These are phyloP conservation scores for Cyclocybe cylindracea DNA, from an alignment of 768 basidiomycete species.

Conservation along the genomic window DNA sequence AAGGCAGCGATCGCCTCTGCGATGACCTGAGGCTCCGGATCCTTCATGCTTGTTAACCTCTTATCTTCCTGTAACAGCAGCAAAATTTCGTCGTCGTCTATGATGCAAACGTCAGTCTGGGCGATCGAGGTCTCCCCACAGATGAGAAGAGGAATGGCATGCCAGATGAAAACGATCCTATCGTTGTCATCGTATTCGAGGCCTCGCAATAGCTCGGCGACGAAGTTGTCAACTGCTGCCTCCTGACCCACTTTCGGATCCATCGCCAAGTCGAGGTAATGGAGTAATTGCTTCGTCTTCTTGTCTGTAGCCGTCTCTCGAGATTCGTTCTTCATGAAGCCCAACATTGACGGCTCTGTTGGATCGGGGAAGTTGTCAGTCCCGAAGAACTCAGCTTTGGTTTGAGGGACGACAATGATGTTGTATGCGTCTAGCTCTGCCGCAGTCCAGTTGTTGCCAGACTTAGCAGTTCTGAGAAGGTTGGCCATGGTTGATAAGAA, in stretches of 20 bases:
- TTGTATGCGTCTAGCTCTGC: too few species aligned
- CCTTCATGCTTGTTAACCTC: slow-evolving; percentile 15
- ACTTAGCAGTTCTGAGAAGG: slow-evolving; percentile 13
- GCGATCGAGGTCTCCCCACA: slow-evolving; percentile 19
- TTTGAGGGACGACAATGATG: slow-evolving; percentile 5
- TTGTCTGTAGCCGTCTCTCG: slow-evolving; percentile 20
- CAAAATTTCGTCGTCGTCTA: slow-evolving; percentile 19
- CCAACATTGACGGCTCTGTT: slow-evolving; percentile 10
- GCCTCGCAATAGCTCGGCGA: slow-evolving; percentile 14
- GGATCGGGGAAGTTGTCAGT: slow-evolving; percentile 14
- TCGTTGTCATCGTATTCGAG: slow-evolving; percentile 18
- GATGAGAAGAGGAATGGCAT: slow-evolving; percentile 18
- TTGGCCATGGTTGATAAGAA: slow-evolving; percentile 11
- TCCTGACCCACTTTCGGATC: slow-evolving; percentile 20
- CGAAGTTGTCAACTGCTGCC: slow-evolving; percentile 24
- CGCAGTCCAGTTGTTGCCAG: slow-evolving; percentile 3
- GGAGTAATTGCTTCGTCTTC: slow-evolving; percentile 17
- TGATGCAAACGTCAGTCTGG: slow-evolving; percentile 23
- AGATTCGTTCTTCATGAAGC: slow-evolving; percentile 17
- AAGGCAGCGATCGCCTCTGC: slow-evolving; percentile 30
- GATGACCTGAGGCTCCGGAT: slow-evolving; percentile 31
- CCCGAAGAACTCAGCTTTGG: slow-evolving; percentile 21
- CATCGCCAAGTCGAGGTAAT: slow-evolving; percentile 22
- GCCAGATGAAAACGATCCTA: slow-evolving; percentile 19
- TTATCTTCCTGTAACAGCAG: slow-evolving; percentile 23